Base-by-base conservation (phyloP, 805 yeast species). In the Lachancea mirantina region DNA sequence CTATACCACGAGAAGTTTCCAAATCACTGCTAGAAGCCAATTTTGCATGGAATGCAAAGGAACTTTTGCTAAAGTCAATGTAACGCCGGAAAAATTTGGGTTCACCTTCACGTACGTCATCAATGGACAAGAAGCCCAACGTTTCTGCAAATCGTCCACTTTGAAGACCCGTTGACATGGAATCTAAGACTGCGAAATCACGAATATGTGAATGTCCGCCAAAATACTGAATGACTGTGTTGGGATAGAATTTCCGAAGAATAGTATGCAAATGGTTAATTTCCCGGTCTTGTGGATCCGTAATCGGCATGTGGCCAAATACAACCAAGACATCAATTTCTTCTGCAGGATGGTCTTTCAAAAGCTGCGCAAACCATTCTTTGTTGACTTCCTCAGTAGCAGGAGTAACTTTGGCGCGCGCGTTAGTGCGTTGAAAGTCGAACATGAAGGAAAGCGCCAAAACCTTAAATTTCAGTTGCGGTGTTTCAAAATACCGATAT, bases 201-300 rank as follows among this genome's bases (percentile, higher is more conserved):
- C 97, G 66, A 10, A 89, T 76, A 52, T 89, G 97, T 18, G 94
- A 77, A 58, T 89, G 97, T 1, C 96, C 97, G 1, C 96, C 97
- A 57, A 89, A 79, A 46, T 81, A 84, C 53, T 85, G 95, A 33
- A 89, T 81, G 0, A 76, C 63, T 0, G 70, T 67, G 19, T 66
- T 52, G 5, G 94, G 89, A 46, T 72, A 81, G 17, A 57, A 61
- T 16, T 52, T 38, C 39, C 96, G 70, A 17, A 89, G 56, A 5
- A 54, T 56, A 0, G 45, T 26, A 40, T 67, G 72, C 1, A 67
- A 39, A 39, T 46, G 35, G n/a, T 52, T 43, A 4, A 66, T 46
- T 40, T 62, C 67, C 15, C 52, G 52, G 26, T 50, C 39, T 7
- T 53, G 59, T 8, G 43, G 30, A 38, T 63, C 66, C 3, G 61